Conservation (phyloP, 164 flowering plant genomes). For the Annona squamosa region DNA sequence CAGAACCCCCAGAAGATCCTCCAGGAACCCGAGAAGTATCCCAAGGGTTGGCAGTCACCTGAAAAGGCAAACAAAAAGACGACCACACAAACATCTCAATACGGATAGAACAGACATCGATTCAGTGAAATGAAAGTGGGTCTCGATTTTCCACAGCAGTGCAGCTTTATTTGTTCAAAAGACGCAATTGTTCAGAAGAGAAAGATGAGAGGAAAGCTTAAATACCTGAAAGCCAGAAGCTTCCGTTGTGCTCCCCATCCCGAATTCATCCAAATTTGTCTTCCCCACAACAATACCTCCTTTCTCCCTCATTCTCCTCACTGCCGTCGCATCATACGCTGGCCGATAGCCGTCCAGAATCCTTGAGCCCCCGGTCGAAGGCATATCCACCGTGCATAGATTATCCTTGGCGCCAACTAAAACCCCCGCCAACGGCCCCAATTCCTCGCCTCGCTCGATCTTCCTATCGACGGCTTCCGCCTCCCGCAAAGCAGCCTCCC, state of each 20-base stretch:
- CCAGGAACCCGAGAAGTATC: slow-evolving; percentile 87
- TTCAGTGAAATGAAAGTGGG: not conserved
- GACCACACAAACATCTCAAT: not conserved
- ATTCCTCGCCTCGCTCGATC: slow-evolving; percentile 44
- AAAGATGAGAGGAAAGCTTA: no score
- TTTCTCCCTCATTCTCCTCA: slow-evolving; percentile 51
- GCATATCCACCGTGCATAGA: slow-evolving; percentile 74
- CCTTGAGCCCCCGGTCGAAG: slow-evolving; percentile 78
- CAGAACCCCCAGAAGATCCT: slow-evolving; percentile 98
- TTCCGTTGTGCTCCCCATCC: slow-evolving; percentile 95
- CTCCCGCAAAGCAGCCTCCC: slow-evolving; percentile 28
- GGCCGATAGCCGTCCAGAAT: slow-evolving; percentile 62
- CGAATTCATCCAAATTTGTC: slow-evolving; percentile 97
- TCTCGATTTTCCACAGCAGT: not conserved
- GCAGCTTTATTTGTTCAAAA: not conserved
- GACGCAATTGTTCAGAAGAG: not conserved
- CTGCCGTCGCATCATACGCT: slow-evolving; percentile 82
- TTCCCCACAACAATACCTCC: slow-evolving; percentile 85
- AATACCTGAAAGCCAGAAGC: slow-evolving; percentile 75
- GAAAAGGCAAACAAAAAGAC: slow-evolving; percentile 10
- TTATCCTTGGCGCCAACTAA: slow-evolving; percentile 84
- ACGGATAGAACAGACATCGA: not conserved
- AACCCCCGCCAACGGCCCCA: slow-evolving; percentile 72
- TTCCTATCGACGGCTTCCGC: slow-evolving; percentile 55
- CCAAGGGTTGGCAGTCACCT: slow-evolving; percentile 99